Evolutionary conservation across 495 filamentous ascomycete genomes (phyloP), one percentile per base, ranked within the genome.

Genomic region (Neurospora tetrasperma): DNA sequence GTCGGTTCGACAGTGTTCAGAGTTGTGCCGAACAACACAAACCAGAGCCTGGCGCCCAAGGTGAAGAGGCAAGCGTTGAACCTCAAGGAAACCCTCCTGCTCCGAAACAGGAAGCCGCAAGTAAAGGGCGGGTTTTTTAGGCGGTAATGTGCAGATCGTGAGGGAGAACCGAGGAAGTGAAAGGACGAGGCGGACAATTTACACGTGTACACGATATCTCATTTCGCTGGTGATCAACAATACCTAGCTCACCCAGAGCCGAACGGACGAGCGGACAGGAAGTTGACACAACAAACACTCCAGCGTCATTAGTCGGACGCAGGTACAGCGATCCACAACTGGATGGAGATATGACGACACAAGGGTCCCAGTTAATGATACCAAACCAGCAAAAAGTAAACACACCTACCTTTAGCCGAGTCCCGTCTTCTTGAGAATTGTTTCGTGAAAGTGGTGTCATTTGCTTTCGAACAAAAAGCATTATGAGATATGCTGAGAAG

Each of bases 1-100:
- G 75, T 83, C 12, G 84, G 83, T 3, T 76, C 82, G 6, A 84
- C 84, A 10, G 79, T 83, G 70, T 86, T 83, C 69, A 73, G 84
- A 41, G 82, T 86, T 7, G 72, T 83, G 46, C 74, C 73, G 18
- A 75, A 78, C 20, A 71, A 74, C 12, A 75, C 74, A 9, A 79
- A 84, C 72, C 70, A 44, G 42, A 77, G 73, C 20, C 75, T 86
- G 46, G 81, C 85, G n/a, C 84, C 84, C 9, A 82, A 79, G 74
- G 71, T 75, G 42, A 77, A 78, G 70, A 82, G 79, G 74, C 70
- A 79, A 31, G 71, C 83, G 0, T 35, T 74, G 5, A 74, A 71
- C 38, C 46, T 79, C 9, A 84, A 80, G 75, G 79, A 83, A 72
- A 73, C 74, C 16, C 76, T 86, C 42, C 68, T 85, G 38, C 78